Evolutionary conservation across 352 stramenopile genomes (phyloP).

Genomic region (Phytopythium aichiense): DNA sequence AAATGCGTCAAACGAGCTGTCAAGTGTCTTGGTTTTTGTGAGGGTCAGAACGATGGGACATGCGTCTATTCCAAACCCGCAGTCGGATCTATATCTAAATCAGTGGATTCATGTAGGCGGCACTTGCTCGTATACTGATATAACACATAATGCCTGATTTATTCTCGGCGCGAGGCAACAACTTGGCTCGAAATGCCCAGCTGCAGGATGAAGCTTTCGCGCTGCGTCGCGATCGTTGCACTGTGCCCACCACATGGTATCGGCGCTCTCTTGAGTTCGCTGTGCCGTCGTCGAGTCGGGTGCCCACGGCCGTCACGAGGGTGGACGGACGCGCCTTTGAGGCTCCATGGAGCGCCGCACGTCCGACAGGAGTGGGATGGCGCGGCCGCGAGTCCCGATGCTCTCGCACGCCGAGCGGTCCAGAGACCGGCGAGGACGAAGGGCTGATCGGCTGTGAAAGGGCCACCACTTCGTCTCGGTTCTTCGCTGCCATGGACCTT

Average conservation of each 20-base stretch:
- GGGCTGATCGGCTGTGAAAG: too few relatives aligned
- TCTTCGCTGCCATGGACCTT: too few relatives aligned
- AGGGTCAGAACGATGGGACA: not conserved
- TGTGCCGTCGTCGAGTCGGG: not conserved
- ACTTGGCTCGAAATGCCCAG: too few relatives aligned
- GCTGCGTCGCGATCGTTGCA: too few relatives aligned
- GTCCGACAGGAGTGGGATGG: slow-evolving; percentile 3
- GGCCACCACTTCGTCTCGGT: too few relatives aligned
- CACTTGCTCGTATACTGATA: not conserved
- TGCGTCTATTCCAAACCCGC: not conserved
- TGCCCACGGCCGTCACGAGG: not conserved
- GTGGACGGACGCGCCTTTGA: not conserved
- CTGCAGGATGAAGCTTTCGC: too few relatives aligned
- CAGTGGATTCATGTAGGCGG: slow-evolving; percentile 6
- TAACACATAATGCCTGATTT: not conserved
- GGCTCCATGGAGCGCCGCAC: not conserved
- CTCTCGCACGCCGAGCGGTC: not conserved
- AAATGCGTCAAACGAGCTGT: not conserved
- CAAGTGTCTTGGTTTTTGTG: not conserved
- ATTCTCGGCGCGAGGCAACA: not conserved
- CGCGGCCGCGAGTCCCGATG: not conserved
- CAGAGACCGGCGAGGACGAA: not conserved
- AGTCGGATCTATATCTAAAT: not conserved
- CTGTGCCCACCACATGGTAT: not conserved
- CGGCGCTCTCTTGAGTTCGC: not conserved